These are phyloP conservation scores for Vitellaria paradoxa DNA, from an alignment of 179 eudicot species.

Conservation along the genomic window DNA sequence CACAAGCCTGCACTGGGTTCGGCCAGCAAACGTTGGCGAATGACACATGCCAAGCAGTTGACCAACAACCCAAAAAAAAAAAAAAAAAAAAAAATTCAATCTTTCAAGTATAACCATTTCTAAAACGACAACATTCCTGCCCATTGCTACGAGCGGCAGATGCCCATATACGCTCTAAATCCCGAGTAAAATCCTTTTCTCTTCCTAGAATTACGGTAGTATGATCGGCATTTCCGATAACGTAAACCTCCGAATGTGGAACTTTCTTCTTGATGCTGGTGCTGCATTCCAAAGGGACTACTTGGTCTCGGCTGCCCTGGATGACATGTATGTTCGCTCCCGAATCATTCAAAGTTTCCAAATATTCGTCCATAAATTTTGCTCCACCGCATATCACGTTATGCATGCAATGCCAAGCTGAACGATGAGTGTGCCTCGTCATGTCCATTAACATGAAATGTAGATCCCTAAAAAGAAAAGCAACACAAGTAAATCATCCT, in stretches of 20 bases:
- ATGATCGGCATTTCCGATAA: conserved; percentile 48
- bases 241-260: conserved; percentile 38
- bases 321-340: conserved; percentile 35
- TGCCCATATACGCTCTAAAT: conserved; percentile 50
- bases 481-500: too few relatives aligned
- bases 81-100: too few relatives aligned
- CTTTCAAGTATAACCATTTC: too few relatives aligned
- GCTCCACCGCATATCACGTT: conserved; percentile 74
- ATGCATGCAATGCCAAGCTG: conserved; percentile 90
- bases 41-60: too few relatives aligned
- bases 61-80: too few relatives aligned
- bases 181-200: conserved; percentile 35
- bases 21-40: too few relatives aligned
- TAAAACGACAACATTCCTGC: too few relatives aligned
- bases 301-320: conserved; percentile 54
- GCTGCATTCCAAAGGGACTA: conserved; percentile 59
- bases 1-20: too few relatives aligned
- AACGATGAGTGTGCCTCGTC: conserved; percentile 69
- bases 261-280: conserved; percentile 47
- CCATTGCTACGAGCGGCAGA: neutral
- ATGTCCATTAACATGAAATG: conserved; percentile 44
- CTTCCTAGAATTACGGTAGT: conserved; percentile 39
- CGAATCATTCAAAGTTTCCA: conserved; percentile 32
- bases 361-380: conserved; percentile 43
- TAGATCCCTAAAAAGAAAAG: conserved; percentile 35